Evolutionary conservation across 78 protist genomes (phyloP).

Genomic region (Dictyostelium purpureum): DNA sequence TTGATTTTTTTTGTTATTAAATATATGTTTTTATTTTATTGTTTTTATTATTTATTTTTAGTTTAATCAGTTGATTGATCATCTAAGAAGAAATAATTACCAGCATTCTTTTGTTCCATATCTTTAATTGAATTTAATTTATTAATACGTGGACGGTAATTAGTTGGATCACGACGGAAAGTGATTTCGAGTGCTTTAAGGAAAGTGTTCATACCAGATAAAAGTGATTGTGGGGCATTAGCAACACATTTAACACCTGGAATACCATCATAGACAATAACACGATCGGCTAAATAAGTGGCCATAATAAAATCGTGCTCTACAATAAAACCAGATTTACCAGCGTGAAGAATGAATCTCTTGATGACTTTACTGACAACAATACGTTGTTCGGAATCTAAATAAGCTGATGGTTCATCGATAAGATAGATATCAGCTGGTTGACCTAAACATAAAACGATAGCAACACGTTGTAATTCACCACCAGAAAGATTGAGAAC

Average conservation of each 20-base stretch:
- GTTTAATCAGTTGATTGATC: too few relatives aligned
- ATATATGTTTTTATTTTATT: too few relatives aligned
- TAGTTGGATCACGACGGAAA: slow-evolving; percentile 98
- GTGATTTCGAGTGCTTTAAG: slow-evolving; percentile 95
- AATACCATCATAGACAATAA: slow-evolving; percentile 96
- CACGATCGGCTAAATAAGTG: slow-evolving; percentile 99
- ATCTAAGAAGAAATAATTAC: slow-evolving; percentile 97
- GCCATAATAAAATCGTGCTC: slow-evolving; percentile 99
- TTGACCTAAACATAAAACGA: slow-evolving; percentile 96
- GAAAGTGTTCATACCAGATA: slow-evolving; percentile 99
- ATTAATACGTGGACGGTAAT: slow-evolving; percentile 98
- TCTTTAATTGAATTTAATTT: slow-evolving; percentile 97
- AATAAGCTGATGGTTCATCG: slow-evolving; percentile 99
- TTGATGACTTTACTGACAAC: slow-evolving; percentile 97
- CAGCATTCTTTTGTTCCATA: slow-evolving; percentile 95
- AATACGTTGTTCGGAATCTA: slow-evolving; percentile 99
- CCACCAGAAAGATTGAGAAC: slow-evolving; percentile 98
- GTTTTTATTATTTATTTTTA: too few relatives aligned
- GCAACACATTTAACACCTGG: slow-evolving; percentile 81
- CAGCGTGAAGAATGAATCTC: slow-evolving; percentile 97
- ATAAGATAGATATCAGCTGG: slow-evolving; percentile 99
- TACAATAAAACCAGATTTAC: slow-evolving; percentile 99
- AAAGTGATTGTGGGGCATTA: slow-evolving; percentile 86
- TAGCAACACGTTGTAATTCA: slow-evolving; percentile 99
- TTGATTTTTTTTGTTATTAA: too few relatives aligned